These are phyloP conservation scores for Xylariales sp. DNA, from an alignment of 2,329 filamentous ascomycete genomes.

Conservation along the genomic window DNA sequence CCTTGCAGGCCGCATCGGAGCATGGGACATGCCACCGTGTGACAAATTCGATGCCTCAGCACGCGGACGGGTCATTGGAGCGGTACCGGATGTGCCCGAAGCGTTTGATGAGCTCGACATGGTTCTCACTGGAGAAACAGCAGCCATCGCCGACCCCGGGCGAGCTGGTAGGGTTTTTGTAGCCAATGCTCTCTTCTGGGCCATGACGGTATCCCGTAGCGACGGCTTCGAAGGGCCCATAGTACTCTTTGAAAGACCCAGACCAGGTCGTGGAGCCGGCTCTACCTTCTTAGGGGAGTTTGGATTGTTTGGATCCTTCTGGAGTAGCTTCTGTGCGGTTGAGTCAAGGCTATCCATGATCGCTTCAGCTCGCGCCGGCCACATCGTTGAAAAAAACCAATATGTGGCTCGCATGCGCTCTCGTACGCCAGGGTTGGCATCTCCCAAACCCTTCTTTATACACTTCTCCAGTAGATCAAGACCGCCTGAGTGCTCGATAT, in stretches of 20 bases:
- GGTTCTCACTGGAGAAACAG: conserved; percentile 49
- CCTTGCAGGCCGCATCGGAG: conserved; percentile 57
- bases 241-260: conserved; percentile 61
- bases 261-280: conserved; percentile 46
- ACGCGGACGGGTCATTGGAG: conserved; percentile 34
- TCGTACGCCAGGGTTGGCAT: conserved; percentile 85
- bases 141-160: conserved; percentile 61
- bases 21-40: conserved; percentile 57
- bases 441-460: conserved; percentile 81
- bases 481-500: conserved; percentile 80
- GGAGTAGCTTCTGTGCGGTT: conserved; percentile 73
- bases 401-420: conserved; percentile 82
- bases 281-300: conserved; percentile 57
- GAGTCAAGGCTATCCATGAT: conserved; percentile 76
- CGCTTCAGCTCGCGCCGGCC: conserved; percentile 70
- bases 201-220: conserved; percentile 77
- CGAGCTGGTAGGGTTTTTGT: conserved; percentile 49
- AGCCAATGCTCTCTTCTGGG: conserved; percentile 63
- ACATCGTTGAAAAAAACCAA: conserved; percentile 76
- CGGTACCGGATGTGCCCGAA: conserved; percentile 26
- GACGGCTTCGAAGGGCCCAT: conserved; percentile 57
- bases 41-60: conserved; percentile 38
- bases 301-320: conserved; percentile 80
- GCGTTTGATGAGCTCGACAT: conserved; percentile 31
- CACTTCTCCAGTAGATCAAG: conserved; percentile 82